Percentiles rank a stretch among this genome's conserved stretches.
phyloP scores from a whole-genome alignment of 257 asterid species.

The Gentiana dahurica region DNA sequence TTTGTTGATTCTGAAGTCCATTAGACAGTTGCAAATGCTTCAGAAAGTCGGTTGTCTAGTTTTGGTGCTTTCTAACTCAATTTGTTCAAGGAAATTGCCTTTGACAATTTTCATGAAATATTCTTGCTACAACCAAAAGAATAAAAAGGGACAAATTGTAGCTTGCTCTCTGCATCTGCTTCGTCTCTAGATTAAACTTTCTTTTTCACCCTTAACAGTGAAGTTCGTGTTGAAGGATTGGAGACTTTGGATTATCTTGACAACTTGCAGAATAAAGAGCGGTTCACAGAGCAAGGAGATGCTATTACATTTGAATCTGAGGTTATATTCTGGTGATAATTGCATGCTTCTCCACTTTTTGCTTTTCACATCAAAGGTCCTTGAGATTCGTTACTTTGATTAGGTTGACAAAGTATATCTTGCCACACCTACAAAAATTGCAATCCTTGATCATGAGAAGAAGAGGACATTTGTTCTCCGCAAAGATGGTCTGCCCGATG shows the following conservation, averaged over 20 bases:
- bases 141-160: too few relatives aligned
- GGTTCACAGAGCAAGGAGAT: conserved; percentile 77
- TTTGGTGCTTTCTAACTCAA: too few relatives aligned
- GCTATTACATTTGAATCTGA: conserved; percentile 78
- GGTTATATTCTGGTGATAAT: conserved; percentile 26
- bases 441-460: conserved; percentile 76
- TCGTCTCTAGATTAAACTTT: too few relatives aligned
- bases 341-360: conserved; percentile 1
- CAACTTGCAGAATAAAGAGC: conserved; percentile 43
- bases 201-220: conserved; percentile 26
- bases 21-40: too few relatives aligned
- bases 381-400: conserved; percentile 1
- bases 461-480: conserved; percentile 66
- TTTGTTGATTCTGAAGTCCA: too few relatives aligned
- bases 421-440: conserved; percentile 74
- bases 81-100: too few relatives aligned
- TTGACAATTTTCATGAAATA: too few relatives aligned
- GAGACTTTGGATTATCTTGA: conserved; percentile 75
- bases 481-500: conserved; percentile 79
- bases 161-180: too few relatives aligned
- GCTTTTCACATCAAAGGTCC: conserved; percentile 3
- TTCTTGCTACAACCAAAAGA: too few relatives aligned
- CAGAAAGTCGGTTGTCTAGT: too few relatives aligned
- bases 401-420: conserved; percentile 56
- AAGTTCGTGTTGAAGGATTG: conserved; percentile 84